phyloP scores from a whole-genome alignment of 2,329 filamentous ascomycete species.

The Talaromyces pinophilus region DNA sequence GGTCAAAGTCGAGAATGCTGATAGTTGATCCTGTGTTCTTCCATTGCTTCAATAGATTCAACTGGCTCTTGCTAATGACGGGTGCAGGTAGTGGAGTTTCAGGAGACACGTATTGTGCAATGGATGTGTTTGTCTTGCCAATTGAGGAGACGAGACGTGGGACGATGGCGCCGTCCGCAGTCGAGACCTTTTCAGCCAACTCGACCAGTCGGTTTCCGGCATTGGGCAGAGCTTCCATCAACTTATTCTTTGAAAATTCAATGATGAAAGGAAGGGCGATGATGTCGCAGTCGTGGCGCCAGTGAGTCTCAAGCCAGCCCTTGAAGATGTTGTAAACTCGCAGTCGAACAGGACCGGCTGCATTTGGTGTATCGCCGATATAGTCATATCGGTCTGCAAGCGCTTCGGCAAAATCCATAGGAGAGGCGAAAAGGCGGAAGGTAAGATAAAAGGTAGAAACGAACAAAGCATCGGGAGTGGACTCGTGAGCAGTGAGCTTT shows the following conservation, averaged over 20 bases:
- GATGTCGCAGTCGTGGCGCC: slow-evolving; percentile 79
- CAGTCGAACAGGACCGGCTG: slow-evolving; percentile 78
- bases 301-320: slow-evolving; percentile 94
- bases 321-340: slow-evolving; percentile 97
- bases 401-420: slow-evolving; percentile 72
- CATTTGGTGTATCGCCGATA: slow-evolving; percentile 72
- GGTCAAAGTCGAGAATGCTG: slow-evolving; percentile 85
- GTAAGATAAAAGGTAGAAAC: slow-evolving; percentile 95
- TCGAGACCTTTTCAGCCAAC: slow-evolving; percentile 74
- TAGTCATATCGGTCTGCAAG: slow-evolving; percentile 94
- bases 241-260: slow-evolving; percentile 73
- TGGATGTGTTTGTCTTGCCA: slow-evolving; percentile 79
- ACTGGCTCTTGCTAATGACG: slow-evolving; percentile 73
- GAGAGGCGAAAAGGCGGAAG: slow-evolving; percentile 88
- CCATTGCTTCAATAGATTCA: slow-evolving; percentile 70
- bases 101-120: slow-evolving; percentile 67
- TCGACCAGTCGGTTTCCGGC: slow-evolving; percentile 80
- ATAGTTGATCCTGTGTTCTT: slow-evolving; percentile 69
- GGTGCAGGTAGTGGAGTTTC: slow-evolving; percentile 72
- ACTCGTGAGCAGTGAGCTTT: slow-evolving; percentile 86
- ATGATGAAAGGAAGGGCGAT: slow-evolving; percentile 74
- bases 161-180: slow-evolving; percentile 71
- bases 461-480: slow-evolving; percentile 87
- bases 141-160: slow-evolving; percentile 82
- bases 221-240: slow-evolving; percentile 68